phyloP scores from a whole-genome alignment of 2,329 filamentous ascomycete genomes.

The Aureobasidium sp. region DNA sequence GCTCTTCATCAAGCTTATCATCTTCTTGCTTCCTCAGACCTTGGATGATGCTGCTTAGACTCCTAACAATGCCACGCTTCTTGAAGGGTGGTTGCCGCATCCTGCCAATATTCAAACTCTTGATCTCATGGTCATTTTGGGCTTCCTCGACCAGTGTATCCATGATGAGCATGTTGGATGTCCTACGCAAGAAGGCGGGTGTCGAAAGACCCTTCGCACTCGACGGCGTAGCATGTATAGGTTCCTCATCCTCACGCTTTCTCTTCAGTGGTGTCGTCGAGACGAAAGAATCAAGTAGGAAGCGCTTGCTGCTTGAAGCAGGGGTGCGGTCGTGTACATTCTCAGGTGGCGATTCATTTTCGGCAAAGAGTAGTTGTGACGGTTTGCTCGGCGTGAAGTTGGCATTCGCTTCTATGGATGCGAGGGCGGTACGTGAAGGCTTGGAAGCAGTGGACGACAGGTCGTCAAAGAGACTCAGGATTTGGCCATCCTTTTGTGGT shows the following conservation, averaged over 20 bases:
- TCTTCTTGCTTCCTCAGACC: conserved; percentile 62
- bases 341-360: not conserved
- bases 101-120: not conserved
- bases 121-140: conserved; percentile 30
- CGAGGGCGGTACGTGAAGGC: conserved; percentile 24
- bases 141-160: conserved; percentile 51
- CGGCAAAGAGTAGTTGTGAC: conserved; percentile 12
- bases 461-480: conserved; percentile 69
- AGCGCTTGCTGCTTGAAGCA: conserved; percentile 49
- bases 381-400: conserved; percentile 32
- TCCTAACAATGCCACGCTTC: conserved; percentile 47
- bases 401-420: conserved; percentile 25
- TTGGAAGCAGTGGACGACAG: conserved; percentile 45
- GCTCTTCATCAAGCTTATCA: conserved; percentile 60
- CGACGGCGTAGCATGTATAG: conserved; percentile 56
- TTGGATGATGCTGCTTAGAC: conserved; percentile 66
- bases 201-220: conserved; percentile 48
- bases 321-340: conserved; percentile 34
- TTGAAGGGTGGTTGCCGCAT: conserved; percentile 30
- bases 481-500: conserved; percentile 67
- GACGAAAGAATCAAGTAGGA: conserved; percentile 53
- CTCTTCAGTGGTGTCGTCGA: conserved; percentile 48
- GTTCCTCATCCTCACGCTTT: conserved; percentile 30
- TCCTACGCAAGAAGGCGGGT: conserved; percentile 58
- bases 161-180: conserved; percentile 33